Percentiles rank a stretch among this genome's conserved stretches.
Evolutionary conservation across 441 rosid species (phyloP).

Genomic region (Metrosideros polymorpha): DNA sequence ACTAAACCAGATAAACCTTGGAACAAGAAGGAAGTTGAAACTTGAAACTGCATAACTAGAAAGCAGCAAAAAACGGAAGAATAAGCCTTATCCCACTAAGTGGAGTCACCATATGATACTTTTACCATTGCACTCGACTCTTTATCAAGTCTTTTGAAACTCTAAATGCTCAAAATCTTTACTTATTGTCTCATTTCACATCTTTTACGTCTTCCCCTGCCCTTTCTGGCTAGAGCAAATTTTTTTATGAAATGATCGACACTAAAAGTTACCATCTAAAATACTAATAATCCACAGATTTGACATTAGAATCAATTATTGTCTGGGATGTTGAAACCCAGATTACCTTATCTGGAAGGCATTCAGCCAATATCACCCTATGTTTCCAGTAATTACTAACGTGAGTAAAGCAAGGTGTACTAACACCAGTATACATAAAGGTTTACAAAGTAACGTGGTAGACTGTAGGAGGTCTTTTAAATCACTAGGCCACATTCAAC

Average conservation of each 20-base stretch:
- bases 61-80: background rate
- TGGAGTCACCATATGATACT: background rate
- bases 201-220: background rate
- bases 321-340: background rate
- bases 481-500: background rate
- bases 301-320: background rate
- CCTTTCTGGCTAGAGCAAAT: background rate
- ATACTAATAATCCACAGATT: background rate
- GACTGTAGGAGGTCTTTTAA: background rate
- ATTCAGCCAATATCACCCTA: background rate
- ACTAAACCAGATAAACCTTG: background rate
- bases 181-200: background rate
- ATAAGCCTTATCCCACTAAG: background rate
- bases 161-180: background rate
- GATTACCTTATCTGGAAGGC: background rate
- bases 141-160: background rate
- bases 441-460: background rate
- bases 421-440: background rate
- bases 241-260: background rate
- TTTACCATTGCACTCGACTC: background rate
- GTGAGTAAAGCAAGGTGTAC: background rate
- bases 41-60: background rate
- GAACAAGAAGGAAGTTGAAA: background rate
- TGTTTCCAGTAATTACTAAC: background rate
- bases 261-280: background rate